Evolutionary conservation across 1,284 basidiomycete genomes (phyloP).

Genomic region (Rhodotorula sp.): DNA sequence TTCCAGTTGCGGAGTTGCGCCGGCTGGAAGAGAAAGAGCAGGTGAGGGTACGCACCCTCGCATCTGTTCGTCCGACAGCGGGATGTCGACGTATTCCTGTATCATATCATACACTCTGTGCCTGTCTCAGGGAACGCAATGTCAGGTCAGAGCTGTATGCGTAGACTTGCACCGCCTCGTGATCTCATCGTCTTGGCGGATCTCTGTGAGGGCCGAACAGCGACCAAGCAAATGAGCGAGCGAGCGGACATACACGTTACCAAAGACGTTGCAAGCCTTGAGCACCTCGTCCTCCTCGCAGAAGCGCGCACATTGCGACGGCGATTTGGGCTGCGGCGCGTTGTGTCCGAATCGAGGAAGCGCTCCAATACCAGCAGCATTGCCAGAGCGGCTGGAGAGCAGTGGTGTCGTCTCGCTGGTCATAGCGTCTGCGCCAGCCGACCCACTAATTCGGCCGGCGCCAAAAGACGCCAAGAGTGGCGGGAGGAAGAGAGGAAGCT

Average conservation of each 20-base stretch:
- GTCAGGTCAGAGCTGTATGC: neutral
- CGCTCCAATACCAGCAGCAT: neutral
- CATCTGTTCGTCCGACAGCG: constrained; percentile 35
- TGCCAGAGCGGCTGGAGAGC: neutral
- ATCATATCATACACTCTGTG: constrained; percentile 26
- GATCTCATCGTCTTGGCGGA: neutral
- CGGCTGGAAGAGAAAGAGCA: neutral
- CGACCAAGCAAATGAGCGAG: neutral
- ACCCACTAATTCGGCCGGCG: neutral
- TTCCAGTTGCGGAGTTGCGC: too few relatives aligned
- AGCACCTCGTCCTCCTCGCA: constrained; percentile 20
- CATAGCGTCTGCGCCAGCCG: neutral
- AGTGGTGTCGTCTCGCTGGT: constrained; percentile 5
- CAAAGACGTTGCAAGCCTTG: constrained; percentile 24
- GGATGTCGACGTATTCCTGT: constrained; percentile 28
- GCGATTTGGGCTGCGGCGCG: neutral
- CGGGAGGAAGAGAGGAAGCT: too few relatives aligned
- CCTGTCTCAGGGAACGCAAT: constrained; percentile 1
- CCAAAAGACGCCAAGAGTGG: too few relatives aligned
- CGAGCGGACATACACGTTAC: neutral
- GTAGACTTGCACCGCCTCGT: neutral
- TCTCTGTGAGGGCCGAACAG: neutral
- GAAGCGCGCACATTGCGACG: neutral
- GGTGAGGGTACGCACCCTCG: constrained; percentile 5
- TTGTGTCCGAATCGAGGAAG: neutral